Percentiles rank a stretch among this genome's conserved stretches.
These are phyloP conservation scores for Gymnopilus dilepis DNA, from an alignment of 768 basidiomycete genomes.

Conservation along the genomic window DNA sequence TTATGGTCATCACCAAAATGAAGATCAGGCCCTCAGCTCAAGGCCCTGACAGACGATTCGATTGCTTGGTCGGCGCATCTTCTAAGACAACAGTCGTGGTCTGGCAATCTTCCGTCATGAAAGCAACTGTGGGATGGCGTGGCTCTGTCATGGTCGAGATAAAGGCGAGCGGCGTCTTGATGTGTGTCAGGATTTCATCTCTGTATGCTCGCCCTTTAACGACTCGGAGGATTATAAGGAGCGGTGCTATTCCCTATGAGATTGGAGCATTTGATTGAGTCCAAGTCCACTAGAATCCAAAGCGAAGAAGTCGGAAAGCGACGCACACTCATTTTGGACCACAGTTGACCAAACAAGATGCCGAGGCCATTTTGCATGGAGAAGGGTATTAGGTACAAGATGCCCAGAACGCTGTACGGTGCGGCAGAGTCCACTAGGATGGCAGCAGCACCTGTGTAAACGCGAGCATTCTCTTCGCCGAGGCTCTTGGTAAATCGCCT, in stretches of 20 bases:
- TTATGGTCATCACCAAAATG: no score
- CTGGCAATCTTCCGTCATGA: neutral
- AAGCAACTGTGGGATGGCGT: neutral
- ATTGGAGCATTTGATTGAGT: neutral
- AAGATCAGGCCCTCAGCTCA: neutral
- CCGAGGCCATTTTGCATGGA: conserved; percentile 35
- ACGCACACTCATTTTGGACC: conserved; percentile 44
- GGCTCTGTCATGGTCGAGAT: neutral
- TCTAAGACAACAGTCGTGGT: neutral
- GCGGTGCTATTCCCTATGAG: conserved; percentile 12
- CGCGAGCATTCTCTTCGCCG: conserved; percentile 34
- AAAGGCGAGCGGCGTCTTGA: conserved; percentile 3
- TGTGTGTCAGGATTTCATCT: conserved; percentile 4
- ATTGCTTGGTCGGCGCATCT: neutral
- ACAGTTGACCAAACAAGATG: conserved; percentile 42
- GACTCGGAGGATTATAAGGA: conserved; percentile 9
- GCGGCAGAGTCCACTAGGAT: conserved; percentile 46
- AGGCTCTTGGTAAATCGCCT: conserved; percentile 29
- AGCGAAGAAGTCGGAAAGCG: neutral
- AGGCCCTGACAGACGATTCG: neutral
- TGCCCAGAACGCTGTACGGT: conserved; percentile 40
- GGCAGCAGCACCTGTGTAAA: conserved; percentile 41
- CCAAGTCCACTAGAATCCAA: neutral
- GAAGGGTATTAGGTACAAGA: conserved; percentile 43
- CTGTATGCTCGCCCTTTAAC: conserved; percentile 7